Base-by-base conservation (phyloP, 2,329 filamentous ascomycete genomes). In the Botrytis galanthina region DNA sequence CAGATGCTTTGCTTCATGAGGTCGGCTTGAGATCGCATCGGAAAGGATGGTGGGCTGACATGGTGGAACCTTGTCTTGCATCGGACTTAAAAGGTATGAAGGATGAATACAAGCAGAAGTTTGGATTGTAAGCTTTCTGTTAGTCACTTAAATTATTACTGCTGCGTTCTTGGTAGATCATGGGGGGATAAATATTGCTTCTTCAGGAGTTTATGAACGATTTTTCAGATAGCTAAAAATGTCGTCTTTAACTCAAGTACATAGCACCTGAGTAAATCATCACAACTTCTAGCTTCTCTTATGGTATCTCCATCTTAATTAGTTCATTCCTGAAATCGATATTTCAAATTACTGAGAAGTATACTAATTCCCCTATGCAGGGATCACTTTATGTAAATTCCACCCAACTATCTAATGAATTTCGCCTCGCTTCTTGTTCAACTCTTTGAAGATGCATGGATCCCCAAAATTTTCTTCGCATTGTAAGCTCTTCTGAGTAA, bases 101-200 rank as follows among this genome's bases (percentile, higher is more conserved):
- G 35, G 59, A 73, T 42, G 67, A 73, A 63, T 73, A 73, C 32
- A 29, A 37, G 75, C 61, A 63, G 29, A 71, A 63, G 20, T 71
- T 63, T 37, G 29, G 29, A 48, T 37, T 26, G 4, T 54, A 5
- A 68, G 35, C 35, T 20, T 54, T 42, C 35, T 68, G 9, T 6
- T 22, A 22, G 35, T 2, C 9, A 42, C 16, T 5, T 1, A 8
- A n/a, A n/a, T 37, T 0, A 10, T 68, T 39, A 18, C n/a, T 42
- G 4, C 26, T 22, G 16, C 18, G 26, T 32, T 18, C 4, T 42
- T 4, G 48, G 9, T 54, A 5, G 12, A 10, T n/a, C 12, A 22
- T 7, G 26, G 8, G 16, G 22, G 42, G 4, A 29, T 16, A 29
- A 10, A 42, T 42, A 42, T 9, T 42, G 26, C 26, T 29, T 32